phyloP scores from a whole-genome alignment of 164 flowering plant species.

The Stephania cephalantha region DNA sequence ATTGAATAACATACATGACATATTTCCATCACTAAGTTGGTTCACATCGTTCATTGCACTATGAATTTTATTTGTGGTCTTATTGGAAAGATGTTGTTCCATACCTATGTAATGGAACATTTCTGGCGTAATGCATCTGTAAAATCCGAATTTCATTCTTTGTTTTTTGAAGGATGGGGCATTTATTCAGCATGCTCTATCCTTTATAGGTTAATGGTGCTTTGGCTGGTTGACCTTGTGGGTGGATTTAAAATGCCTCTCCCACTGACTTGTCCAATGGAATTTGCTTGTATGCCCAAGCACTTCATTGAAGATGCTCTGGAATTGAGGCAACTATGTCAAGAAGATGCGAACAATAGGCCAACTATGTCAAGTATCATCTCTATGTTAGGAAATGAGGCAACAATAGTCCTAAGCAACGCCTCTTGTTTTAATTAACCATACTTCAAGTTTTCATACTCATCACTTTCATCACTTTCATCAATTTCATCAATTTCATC shows the following conservation, averaged over 20 bases:
- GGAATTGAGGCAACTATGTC: conserved; percentile 40
- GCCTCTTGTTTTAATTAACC: too few species aligned
- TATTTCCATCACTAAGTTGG: neutral
- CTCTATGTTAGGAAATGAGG: too few species aligned
- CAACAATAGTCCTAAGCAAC: too few species aligned
- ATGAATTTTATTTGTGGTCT: neutral
- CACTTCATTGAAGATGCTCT: conserved; percentile 97
- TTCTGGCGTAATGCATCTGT: neutral
- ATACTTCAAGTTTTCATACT: too few species aligned
- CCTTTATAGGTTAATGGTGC: conserved; percentile 87
- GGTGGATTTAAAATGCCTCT: conserved; percentile 97
- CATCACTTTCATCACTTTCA: too few species aligned
- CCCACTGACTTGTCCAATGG: conserved; percentile 77
- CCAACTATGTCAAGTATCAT: too few species aligned
- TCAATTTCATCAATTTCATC: too few species aligned
- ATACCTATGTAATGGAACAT: neutral
- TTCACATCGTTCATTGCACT: neutral
- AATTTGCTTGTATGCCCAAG: conserved; percentile 94
- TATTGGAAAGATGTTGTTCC: neutral
- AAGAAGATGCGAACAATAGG: too few species aligned
- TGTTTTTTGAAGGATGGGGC: conserved; percentile 49
- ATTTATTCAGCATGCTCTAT: conserved; percentile 68
- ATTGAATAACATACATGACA: conserved; percentile 38
- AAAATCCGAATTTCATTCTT: neutral
- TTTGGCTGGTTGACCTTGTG: conserved; percentile 80